Base-by-base conservation (phyloP, 2,329 filamentous ascomycete genomes). In the Epicoccum sorghinum region DNA sequence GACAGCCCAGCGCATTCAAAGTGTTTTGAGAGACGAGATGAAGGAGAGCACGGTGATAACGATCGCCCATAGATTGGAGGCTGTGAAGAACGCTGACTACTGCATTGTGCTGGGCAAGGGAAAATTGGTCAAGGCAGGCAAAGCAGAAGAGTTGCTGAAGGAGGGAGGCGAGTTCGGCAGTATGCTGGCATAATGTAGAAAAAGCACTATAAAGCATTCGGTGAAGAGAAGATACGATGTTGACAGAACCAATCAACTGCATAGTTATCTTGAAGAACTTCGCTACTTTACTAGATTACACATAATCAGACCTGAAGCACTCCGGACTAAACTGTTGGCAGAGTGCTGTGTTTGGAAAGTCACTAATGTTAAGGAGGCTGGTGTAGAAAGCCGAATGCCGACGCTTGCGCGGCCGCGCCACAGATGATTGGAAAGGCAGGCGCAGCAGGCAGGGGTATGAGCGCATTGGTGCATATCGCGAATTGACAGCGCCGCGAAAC, bases 21-120 rank as follows among this genome's bases (percentile, higher is more conserved):
- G 76, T 47, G 77, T 85, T 14, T 65, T 86, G 65, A 75, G 82
- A 41, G 81, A 83, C 61, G 83, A 86, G 69, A 77, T 86, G 78
- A 76, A 70, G 43, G 78, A 79, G 53, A 83, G 81, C 57, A 89
- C 86, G 0, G 85, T 89, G 12, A 81, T 89, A 51, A 86, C 83
- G 0, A 86, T 89, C 71, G 86, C 86, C 18, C 86, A 89, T 78
- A 78, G 86, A 1, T 71, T 86, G 5, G 83, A 86, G 65, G 86
- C 86, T 39, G 85, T 88, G 4, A 79, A 78, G 62, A 80, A 82
- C 60, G 84, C 83, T 3, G 80, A 85, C 50, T 83, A 79, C 53
- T 83, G 79, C 53, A 72, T 85, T 39, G 80, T 83, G 30, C 62
- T 86, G 43, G 81, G 81, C 1, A 79, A 80, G 56, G 83, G 83